Evolutionary conservation across 257 asterid genomes (phyloP).

Genomic region (Paraleonurus japonicus): DNA sequence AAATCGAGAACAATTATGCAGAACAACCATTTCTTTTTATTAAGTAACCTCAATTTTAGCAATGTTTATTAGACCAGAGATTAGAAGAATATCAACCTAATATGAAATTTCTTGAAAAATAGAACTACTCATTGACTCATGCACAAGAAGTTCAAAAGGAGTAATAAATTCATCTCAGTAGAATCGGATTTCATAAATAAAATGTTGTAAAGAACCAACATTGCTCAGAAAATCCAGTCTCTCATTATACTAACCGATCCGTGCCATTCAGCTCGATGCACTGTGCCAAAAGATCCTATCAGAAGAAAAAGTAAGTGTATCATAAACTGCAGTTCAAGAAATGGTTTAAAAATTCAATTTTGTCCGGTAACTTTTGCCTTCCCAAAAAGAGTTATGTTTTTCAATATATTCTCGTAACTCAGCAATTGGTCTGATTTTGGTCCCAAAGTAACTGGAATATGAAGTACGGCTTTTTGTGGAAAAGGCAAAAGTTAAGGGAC

Average conservation of each 20-base stretch:
- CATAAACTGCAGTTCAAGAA: constrained; percentile 18
- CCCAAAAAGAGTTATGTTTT: no score
- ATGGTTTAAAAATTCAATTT: no score
- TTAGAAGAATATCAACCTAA: not conserved
- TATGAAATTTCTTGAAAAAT: not conserved
- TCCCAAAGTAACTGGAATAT: no score
- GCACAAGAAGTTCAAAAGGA: constrained; percentile 5
- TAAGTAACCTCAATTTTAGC: not conserved
- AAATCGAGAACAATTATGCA: not conserved
- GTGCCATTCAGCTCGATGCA: constrained; percentile 99
- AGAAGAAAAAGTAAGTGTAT: constrained; percentile 11
- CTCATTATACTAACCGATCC: constrained; percentile 72
- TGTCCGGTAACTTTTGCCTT: no score
- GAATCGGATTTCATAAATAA: constrained; percentile 11
- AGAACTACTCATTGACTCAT: constrained; percentile 10
- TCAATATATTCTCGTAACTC: no score
- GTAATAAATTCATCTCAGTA: not conserved
- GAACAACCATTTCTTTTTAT: not conserved
- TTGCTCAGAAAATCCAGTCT: constrained; percentile 17
- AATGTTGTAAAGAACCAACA: constrained; percentile 1
- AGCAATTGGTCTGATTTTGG: no score
- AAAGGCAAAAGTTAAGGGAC: no score
- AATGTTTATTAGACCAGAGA: not conserved
- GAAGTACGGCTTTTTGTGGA: no score
- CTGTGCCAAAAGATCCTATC: constrained; percentile 97